phyloP scores from a whole-genome alignment of 2,329 filamentous ascomycete species.

The Coniochaeta sp. region DNA sequence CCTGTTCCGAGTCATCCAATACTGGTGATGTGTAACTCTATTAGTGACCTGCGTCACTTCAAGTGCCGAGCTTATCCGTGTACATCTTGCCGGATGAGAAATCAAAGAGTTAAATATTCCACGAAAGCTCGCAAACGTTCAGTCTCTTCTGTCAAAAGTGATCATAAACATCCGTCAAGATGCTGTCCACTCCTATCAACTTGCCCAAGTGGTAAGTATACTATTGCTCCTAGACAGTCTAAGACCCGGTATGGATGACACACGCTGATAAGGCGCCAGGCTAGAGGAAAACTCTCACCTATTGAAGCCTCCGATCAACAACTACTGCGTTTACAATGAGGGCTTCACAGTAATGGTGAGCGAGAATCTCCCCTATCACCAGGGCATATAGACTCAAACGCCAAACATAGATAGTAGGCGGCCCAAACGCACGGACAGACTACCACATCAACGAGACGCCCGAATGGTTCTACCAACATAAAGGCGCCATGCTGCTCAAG shows the following conservation, averaged over 20 bases:
- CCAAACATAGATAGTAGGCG: conserved; percentile 57
- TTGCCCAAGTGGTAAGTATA: conserved; percentile 45
- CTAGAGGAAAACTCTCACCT: conserved; percentile 87
- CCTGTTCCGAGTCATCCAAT: background rate
- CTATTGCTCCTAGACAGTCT: conserved; percentile 1
- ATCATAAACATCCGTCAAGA: conserved; percentile 15
- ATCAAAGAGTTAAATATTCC: no score
- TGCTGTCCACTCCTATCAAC: conserved; percentile 46
- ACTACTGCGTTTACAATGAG: conserved; percentile 91
- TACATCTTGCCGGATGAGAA: no score
- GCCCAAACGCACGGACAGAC: conserved; percentile 91
- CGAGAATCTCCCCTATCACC: background rate
- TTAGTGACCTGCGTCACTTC: no score
- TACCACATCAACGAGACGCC: conserved; percentile 97
- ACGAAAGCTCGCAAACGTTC: no score
- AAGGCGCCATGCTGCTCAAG: conserved; percentile 88
- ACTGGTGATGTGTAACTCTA: no score
- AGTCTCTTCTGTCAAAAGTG: no score
- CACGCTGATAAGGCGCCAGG: conserved; percentile 40
- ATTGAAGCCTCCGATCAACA: conserved; percentile 89
- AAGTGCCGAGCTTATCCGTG: no score
- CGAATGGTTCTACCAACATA: conserved; percentile 98
- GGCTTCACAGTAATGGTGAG: conserved; percentile 72
- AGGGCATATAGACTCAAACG: background rate
- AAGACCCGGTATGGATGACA: no score